A percentile compares a stretch with the other conserved stretches of the same genome.
phyloP scores from a whole-genome alignment of 106 monocot species.

The Hemerocallis citrina region DNA sequence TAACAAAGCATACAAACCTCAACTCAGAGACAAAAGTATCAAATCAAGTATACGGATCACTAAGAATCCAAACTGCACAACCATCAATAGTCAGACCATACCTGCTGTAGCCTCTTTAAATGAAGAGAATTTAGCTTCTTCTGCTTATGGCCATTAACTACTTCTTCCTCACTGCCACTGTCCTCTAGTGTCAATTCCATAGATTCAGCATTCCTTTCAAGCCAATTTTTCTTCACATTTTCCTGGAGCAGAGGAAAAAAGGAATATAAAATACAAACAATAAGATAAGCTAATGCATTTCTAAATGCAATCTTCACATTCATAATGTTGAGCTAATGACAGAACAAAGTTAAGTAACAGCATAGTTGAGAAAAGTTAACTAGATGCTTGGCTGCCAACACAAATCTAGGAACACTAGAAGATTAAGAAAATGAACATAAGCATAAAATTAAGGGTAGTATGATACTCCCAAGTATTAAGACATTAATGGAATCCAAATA shows the following conservation, averaged over 20 bases:
- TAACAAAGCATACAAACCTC: not conserved
- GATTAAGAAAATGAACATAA: too few relatives aligned
- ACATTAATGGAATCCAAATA: too few relatives aligned
- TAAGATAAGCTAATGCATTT: too few relatives aligned
- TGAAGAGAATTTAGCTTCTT: constrained; percentile 8
- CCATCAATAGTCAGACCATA: constrained; percentile 3
- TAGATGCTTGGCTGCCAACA: too few relatives aligned
- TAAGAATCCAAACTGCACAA: constrained; percentile 3
- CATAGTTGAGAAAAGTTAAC: too few relatives aligned
- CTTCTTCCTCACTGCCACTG: constrained; percentile 18
- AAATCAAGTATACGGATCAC: not conserved
- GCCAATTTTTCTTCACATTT: constrained; percentile 14
- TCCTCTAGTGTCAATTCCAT: constrained; percentile 14
- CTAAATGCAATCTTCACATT: too few relatives aligned
- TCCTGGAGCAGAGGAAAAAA: constrained; percentile 13
- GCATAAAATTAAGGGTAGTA: too few relatives aligned
- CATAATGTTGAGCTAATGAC: too few relatives aligned
- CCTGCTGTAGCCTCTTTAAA: constrained; percentile 16
- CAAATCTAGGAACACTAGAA: too few relatives aligned
- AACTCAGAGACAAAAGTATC: not conserved
- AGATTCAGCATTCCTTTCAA: constrained; percentile 20
- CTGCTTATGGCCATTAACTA: constrained; percentile 6
- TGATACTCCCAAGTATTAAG: too few relatives aligned
- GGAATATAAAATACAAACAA: too few relatives aligned
- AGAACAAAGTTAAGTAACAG: too few relatives aligned